Conservation (phyloP, 129 eudicot genomes). For the Artemisia argyi region DNA sequence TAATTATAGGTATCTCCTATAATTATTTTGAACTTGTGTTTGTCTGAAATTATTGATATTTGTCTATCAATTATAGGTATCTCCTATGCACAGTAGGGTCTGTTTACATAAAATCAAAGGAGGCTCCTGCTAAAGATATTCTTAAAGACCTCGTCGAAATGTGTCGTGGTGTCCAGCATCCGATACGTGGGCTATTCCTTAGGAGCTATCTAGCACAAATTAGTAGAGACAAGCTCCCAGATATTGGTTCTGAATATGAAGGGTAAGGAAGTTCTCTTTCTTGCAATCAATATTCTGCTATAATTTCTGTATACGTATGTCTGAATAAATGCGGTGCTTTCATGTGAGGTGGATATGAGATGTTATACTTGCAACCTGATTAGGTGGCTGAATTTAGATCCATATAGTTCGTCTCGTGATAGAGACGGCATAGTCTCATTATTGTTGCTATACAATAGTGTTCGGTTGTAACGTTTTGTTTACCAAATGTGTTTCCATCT, state of each 20-base stretch:
- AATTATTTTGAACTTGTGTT: too few relatives aligned
- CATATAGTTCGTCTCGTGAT: too few relatives aligned
- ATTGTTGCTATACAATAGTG: conserved; percentile 4
- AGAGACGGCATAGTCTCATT: too few relatives aligned
- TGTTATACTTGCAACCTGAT: background rate
- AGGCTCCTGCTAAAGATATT: conserved; percentile 84
- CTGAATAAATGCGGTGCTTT: background rate
- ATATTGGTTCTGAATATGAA: conserved; percentile 92
- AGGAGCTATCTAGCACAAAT: conserved; percentile 97
- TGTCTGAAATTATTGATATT: conserved; percentile 10
- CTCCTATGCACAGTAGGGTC: conserved; percentile 91
- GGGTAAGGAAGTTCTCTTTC: conserved; percentile 55
- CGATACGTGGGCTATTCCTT: conserved; percentile 90
- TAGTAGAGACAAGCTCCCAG: conserved; percentile 91
- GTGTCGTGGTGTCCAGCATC: conserved; percentile 93
- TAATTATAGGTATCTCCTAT: background rate
- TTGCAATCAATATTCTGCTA: conserved; percentile 6
- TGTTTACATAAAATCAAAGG: conserved; percentile 78
- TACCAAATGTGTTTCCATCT: background rate
- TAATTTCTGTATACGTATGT: conserved; percentile 1
- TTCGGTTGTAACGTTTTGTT: background rate
- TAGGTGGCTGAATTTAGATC: too few relatives aligned
- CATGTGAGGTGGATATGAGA: background rate
- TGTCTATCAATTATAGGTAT: conserved; percentile 45
- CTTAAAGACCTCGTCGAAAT: conserved; percentile 97